phyloP scores from a whole-genome alignment of 306 rosid genomes.

The Begonia masoniana region DNA sequence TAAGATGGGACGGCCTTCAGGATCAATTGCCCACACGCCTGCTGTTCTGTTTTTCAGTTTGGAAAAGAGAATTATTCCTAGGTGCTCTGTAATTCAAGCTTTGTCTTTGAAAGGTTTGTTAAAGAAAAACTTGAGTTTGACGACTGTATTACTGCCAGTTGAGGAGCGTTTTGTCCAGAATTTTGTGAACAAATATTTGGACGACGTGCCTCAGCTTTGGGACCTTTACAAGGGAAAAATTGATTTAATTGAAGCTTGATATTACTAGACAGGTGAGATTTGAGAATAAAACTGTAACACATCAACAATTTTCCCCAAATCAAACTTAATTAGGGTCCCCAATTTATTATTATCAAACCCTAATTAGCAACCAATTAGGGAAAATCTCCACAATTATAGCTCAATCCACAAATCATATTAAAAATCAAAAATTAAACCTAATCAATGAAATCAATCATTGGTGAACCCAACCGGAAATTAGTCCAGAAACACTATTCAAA shows the following conservation, averaged over 20 bases:
- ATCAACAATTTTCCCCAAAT: no score
- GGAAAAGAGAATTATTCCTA: slow-evolving; percentile 19
- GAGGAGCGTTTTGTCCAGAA: slow-evolving; percentile 9
- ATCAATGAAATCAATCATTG: no score
- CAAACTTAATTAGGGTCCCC: no score
- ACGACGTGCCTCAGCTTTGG: slow-evolving; percentile 13
- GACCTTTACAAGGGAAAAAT: slow-evolving; percentile 12
- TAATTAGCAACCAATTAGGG: no score
- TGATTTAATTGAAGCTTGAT: not conserved
- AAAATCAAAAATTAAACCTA: no score
- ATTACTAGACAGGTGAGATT: not conserved
- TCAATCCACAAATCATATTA: no score
- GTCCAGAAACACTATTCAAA: no score
- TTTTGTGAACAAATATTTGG: slow-evolving; percentile 17
- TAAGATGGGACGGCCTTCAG: slow-evolving; percentile 10
- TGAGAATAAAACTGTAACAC: no score
- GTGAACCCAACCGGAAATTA: no score
- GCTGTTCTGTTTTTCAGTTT: slow-evolving; percentile 6
- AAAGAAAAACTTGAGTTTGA: not conserved
- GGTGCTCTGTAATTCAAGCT: slow-evolving; percentile 15
- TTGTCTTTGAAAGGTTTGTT: slow-evolving; percentile 15
- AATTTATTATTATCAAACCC: no score
- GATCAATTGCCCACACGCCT: slow-evolving; percentile 3
- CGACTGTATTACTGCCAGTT: not conserved
- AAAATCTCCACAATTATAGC: no score